These are phyloP conservation scores for Tetracladium maxilliforme DNA, from an alignment of 2,329 filamentous ascomycete genomes.

Conservation along the genomic window DNA sequence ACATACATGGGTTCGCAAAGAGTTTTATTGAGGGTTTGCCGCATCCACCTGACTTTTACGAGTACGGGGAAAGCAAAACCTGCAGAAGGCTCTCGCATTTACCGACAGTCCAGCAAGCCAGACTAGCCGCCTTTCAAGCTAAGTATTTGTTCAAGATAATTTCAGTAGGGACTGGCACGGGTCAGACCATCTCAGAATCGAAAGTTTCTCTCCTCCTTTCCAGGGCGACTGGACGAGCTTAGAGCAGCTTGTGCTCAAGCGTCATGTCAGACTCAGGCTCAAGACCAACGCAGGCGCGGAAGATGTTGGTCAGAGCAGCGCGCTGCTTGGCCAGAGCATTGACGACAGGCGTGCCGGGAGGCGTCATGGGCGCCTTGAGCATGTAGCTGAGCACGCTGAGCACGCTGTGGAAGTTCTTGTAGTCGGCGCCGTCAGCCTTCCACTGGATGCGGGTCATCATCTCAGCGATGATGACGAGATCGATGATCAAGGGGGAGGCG, in stretches of 20 bases:
- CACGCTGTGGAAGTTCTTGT: constrained; percentile 91
- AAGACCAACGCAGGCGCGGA: constrained; percentile 91
- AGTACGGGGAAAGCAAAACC: too few relatives aligned
- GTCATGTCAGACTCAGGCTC: constrained; percentile 99
- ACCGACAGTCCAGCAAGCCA: too few relatives aligned
- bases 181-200: neutral
- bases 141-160: too few relatives aligned
- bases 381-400: constrained; percentile 97
- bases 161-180: too few relatives aligned
- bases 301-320: constrained; percentile 88
- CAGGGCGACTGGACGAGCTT: constrained; percentile 12
- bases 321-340: constrained; percentile 96
- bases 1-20: too few relatives aligned
- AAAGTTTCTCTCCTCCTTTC: neutral
- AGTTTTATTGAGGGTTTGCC: too few relatives aligned
- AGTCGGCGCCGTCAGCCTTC: constrained; percentile 57
- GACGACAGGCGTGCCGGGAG: constrained; percentile 86
- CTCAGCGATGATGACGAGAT: constrained; percentile 83
- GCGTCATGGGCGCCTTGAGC: constrained; percentile 91
- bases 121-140: too few relatives aligned
- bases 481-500: constrained; percentile 92
- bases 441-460: constrained; percentile 98
- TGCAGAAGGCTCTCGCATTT: too few relatives aligned
- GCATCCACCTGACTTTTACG: too few relatives aligned
- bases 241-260: constrained; percentile 94